Conservation (phyloP, 176 grass and related monocot genomes). For the Coix lacrymajobi region DNA sequence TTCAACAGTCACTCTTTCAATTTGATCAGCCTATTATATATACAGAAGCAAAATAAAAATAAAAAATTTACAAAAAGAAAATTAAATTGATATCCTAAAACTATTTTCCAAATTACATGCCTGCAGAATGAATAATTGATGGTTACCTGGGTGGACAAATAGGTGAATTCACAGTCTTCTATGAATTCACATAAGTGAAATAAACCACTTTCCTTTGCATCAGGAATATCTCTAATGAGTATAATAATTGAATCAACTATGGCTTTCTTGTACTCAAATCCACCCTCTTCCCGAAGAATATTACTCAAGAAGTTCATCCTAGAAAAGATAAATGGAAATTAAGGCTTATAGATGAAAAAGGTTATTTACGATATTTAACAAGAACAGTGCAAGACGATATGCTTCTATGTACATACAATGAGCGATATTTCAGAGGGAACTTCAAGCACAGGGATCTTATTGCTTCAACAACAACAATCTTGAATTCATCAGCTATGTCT, state of each 20-base stretch:
- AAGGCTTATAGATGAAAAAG: neutral
- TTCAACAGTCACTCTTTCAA: neutral
- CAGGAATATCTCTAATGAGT: constrained; percentile 98
- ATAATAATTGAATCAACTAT: constrained; percentile 98
- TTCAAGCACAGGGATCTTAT: constrained; percentile 97
- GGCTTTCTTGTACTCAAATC: constrained; percentile 98
- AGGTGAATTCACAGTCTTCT: constrained; percentile 98
- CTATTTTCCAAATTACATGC: constrained; percentile 4
- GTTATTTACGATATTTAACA: constrained; percentile 1
- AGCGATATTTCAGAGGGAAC: constrained; percentile 97
- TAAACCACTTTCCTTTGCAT: constrained; percentile 94
- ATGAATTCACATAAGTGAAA: constrained; percentile 99
- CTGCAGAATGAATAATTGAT: neutral
- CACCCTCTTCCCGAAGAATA: constrained; percentile 96
- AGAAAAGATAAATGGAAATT: constrained; percentile 18
- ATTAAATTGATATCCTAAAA: neutral
- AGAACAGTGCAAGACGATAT: neutral
- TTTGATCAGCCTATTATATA: neutral
- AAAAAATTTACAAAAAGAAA: neutral
- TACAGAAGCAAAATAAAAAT: neutral
- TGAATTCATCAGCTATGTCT: constrained; percentile 98
- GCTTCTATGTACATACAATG: constrained; percentile 59
- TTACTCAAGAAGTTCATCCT: constrained; percentile 99
- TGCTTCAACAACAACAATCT: constrained; percentile 97
- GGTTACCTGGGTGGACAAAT: constrained; percentile 92